These are phyloP conservation scores for Penicillium canariense DNA, from an alignment of 495 filamentous ascomycete genomes.

Conservation along the genomic window DNA sequence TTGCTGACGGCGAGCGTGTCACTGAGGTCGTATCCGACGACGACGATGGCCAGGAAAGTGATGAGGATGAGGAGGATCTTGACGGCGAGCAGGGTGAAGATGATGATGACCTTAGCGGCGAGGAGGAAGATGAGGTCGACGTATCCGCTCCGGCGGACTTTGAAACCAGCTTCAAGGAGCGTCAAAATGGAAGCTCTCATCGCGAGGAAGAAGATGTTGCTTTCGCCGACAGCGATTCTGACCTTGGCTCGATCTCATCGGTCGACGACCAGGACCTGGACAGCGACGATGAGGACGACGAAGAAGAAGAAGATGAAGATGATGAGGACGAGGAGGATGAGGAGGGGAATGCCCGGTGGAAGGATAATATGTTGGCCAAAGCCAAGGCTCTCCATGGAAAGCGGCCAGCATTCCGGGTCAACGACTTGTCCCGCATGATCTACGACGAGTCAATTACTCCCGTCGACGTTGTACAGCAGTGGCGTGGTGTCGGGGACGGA, in stretches of 20 bases:
- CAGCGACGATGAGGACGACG: conserved; percentile 56
- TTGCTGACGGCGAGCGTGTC: conserved; percentile 58
- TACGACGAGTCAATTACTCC: conserved; percentile 81
- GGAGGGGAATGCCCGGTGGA: conserved; percentile 72
- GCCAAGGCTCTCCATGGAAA: conserved; percentile 69
- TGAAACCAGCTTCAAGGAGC: conserved; percentile 41
- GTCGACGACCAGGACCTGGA: conserved; percentile 62
- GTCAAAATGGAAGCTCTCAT: conserved; percentile 40
- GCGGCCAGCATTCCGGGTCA: conserved; percentile 65
- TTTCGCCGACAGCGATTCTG: conserved; percentile 96
- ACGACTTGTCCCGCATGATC: conserved; percentile 79
- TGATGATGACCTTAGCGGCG: conserved; percentile 25
- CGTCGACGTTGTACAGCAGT: conserved; percentile 68
- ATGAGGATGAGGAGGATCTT: conserved; percentile 36
- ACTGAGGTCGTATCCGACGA: conserved; percentile 25
- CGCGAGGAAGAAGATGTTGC: conserved; percentile 62
- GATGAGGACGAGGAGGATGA: conserved; percentile 59
- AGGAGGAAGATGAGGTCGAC: conserved; percentile 42
- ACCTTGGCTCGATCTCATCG: conserved; percentile 84
- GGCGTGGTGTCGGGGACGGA: conserved; percentile 63
- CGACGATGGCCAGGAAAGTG: conserved; percentile 49
- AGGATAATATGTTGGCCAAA: conserved; percentile 76
- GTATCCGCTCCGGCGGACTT: conserved; percentile 43
- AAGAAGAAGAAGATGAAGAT: conserved; percentile 66
- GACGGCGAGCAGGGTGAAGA: conserved; percentile 28